Conservation (phyloP, 441 rosid species). For the Eutrema salsugineum region DNA sequence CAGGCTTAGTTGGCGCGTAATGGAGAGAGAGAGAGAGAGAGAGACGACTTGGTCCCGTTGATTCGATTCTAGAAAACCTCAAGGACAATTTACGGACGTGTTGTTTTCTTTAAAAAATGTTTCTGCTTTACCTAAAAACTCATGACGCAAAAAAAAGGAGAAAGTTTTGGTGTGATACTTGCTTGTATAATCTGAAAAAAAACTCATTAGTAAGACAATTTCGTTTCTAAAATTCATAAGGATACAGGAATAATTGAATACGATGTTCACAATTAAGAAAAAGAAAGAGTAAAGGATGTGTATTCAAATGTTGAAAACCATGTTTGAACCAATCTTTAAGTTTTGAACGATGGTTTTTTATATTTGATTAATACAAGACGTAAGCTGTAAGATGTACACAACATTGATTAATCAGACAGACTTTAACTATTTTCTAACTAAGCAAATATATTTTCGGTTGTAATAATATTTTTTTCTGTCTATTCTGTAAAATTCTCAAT, state of each 20-base stretch:
- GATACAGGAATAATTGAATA: background rate
- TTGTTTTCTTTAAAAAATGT: background rate
- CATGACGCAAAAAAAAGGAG: background rate
- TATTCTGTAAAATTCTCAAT: constrained; percentile 7
- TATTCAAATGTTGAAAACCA: background rate
- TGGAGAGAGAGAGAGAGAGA: constrained; percentile 14
- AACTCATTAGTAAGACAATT: background rate
- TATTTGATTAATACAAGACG: background rate
- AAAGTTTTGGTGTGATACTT: too few species aligned
- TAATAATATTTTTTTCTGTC: background rate
- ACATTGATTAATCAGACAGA: background rate
- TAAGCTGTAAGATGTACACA: background rate
- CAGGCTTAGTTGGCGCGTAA: constrained; percentile 55
- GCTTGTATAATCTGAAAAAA: too few species aligned
- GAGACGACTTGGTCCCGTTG: constrained; percentile 18
- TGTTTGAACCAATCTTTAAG: constrained; percentile 14
- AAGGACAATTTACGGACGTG: background rate
- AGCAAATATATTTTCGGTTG: background rate
- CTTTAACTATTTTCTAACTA: background rate
- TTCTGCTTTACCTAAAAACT: background rate
- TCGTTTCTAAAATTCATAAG: background rate
- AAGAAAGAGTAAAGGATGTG: background rate
- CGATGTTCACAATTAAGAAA: background rate
- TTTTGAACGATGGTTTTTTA: background rate
- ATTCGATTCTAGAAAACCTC: constrained; percentile 14